Evolutionary conservation across 2,329 filamentous ascomycete genomes (phyloP).

Genomic region (Colletotrichum theobromicola): DNA sequence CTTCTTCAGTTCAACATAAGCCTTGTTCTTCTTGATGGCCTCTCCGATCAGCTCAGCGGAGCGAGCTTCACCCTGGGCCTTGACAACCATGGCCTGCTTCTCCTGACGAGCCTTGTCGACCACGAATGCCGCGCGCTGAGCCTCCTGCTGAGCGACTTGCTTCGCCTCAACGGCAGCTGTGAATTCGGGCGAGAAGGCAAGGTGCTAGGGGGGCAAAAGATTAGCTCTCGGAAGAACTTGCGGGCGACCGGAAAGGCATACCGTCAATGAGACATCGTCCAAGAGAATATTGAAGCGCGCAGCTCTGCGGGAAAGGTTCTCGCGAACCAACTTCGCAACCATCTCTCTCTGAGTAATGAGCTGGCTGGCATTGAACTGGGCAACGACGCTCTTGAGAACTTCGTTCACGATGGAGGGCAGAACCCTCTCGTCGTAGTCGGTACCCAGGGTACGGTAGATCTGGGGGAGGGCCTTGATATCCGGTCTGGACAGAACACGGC

Average conservation of each 20-base stretch:
- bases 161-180: constrained; percentile 76
- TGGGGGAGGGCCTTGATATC: constrained; percentile 88
- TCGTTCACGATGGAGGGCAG: constrained; percentile 98
- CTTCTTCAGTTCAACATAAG: constrained; percentile 96
- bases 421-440: constrained; percentile 96
- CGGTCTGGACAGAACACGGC: constrained; percentile 94
- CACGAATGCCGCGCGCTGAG: constrained; percentile 94
- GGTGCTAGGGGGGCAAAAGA: constrained; percentile 54
- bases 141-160: constrained; percentile 86
- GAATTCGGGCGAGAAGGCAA: constrained; percentile 77
- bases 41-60: constrained; percentile 98
- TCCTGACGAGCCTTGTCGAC: constrained; percentile 99
- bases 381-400: constrained; percentile 97
- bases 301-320: constrained; percentile 89
- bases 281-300: constrained; percentile 97
- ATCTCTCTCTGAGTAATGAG: constrained; percentile 99
- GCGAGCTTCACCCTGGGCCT: constrained; percentile 97
- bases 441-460: constrained; percentile 95
- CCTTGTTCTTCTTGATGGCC: constrained; percentile 98
- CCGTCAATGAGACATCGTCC: constrained; percentile 95
- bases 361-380: constrained; percentile 98
- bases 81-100: constrained; percentile 98
- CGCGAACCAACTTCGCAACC: constrained; percentile 87
- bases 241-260: constrained; percentile 47
- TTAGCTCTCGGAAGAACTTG: constrained; percentile 26